Evolutionary conservation across 371 early-diverging fungal species (phyloP).

Genomic region (Mucor racemosus): DNA sequence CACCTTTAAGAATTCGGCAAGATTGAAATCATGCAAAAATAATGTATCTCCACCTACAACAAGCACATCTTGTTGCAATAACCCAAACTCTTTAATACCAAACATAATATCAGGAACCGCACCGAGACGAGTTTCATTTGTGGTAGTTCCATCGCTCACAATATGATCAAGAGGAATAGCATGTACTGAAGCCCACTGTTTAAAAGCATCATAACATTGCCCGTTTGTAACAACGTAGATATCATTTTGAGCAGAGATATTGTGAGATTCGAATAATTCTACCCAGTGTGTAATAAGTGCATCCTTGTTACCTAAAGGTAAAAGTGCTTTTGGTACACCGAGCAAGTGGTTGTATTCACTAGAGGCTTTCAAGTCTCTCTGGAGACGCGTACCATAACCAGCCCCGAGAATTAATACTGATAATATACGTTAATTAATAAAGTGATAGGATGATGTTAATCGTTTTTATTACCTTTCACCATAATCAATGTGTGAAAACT

Average conservation of each 20-base stretch:
- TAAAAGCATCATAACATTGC: conserved; percentile 45
- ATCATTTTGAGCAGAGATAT: conserved; percentile 24
- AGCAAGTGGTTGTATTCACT: conserved; percentile 42
- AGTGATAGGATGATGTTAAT: background rate
- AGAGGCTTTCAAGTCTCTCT: conserved; percentile 43
- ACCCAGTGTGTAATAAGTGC: conserved; percentile 61
- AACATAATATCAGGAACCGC: conserved; percentile 62
- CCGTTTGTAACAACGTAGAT: conserved; percentile 56
- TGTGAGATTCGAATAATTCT: conserved; percentile 37
- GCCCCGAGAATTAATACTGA: conserved; percentile 59
- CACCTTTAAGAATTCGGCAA: conserved; percentile 29
- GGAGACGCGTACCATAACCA: conserved; percentile 64
- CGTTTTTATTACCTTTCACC: conserved; percentile 8
- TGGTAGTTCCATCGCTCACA: conserved; percentile 56
- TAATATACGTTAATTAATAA: background rate
- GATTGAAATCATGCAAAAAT: conserved; percentile 57
- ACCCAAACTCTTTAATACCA: conserved; percentile 47
- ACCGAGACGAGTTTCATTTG: conserved; percentile 62
- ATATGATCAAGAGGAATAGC: conserved; percentile 48
- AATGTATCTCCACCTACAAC: conserved; percentile 67
- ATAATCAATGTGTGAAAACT: background rate
- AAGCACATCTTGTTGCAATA: conserved; percentile 41
- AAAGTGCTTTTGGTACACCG: conserved; percentile 56
- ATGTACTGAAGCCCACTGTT: conserved; percentile 51
- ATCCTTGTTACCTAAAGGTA: conserved; percentile 54